Evolutionary conservation across 495 filamentous ascomycete species (phyloP).

Genomic region (Pseudotulostoma volvatum): DNA sequence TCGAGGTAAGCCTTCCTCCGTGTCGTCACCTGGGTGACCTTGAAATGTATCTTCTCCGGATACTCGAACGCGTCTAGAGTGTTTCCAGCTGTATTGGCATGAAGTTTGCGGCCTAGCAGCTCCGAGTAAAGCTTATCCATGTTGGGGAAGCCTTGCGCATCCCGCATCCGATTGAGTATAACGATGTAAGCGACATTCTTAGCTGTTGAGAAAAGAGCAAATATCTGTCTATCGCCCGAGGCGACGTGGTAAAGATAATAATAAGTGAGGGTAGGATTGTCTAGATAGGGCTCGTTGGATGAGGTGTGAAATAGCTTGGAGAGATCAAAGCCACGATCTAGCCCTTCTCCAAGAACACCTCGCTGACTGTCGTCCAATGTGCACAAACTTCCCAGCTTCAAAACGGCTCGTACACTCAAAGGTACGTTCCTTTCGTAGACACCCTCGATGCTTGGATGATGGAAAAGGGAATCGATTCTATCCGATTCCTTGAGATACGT

Average conservation of each 20-base stretch:
- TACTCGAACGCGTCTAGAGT: constrained; percentile 75
- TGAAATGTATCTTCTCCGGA: constrained; percentile 75
- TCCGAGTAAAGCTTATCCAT: constrained; percentile 84
- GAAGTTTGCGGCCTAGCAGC: constrained; percentile 41
- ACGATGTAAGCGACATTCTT: constrained; percentile 69
- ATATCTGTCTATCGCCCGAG: constrained; percentile 79
- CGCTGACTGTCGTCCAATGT: constrained; percentile 84
- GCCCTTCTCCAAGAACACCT: constrained; percentile 79
- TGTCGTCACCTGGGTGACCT: constrained; percentile 71
- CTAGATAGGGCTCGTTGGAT: constrained; percentile 56
- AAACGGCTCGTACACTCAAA: constrained; percentile 62
- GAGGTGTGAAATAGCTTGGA: constrained; percentile 49
- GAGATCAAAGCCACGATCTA: constrained; percentile 89
- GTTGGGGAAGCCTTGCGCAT: constrained; percentile 74
- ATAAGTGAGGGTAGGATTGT: constrained; percentile 52
- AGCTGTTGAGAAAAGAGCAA: constrained; percentile 77
- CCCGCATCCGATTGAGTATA: constrained; percentile 61
- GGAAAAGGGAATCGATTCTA: constrained; percentile 66
- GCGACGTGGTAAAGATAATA: constrained; percentile 85
- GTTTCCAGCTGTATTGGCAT: constrained; percentile 47
- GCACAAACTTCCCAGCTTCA: constrained; percentile 83
- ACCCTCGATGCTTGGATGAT: constrained; percentile 88
- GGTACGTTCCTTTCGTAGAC: constrained; percentile 92
- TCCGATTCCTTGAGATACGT: constrained; percentile 67
- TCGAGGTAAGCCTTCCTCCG: constrained; percentile 76